Evolutionary conservation across 1,139 yeast species (phyloP), one percentile per base, ranked within the genome.

Genomic region (Suhomyces choctaworum): DNA sequence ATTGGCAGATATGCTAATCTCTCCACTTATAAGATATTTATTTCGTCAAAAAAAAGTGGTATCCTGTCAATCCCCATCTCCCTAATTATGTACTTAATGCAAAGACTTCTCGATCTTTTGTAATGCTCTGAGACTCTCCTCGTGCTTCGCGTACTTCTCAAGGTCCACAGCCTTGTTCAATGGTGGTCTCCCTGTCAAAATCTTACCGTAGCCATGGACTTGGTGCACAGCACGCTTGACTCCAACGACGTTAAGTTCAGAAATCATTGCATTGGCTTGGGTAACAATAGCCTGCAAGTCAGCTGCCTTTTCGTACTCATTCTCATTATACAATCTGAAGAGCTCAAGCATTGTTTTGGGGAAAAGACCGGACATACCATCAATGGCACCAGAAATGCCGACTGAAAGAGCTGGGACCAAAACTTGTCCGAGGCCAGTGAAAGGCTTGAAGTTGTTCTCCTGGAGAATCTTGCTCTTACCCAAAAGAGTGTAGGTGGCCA

Each of bases 371-470:
- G 73, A 60, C 27, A 72, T 52, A 11, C 76, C 76, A 44, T 72
- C 78, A 43, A 72, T 65, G 22, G 76, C 62, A 27, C 76, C 77
- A 38, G 54, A 54, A 36, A 61, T 53, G 13, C 75, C 75, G n/a
- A 68, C 70, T 1, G 65, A 41, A 37, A 70, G 46, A 4, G 70
- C 70, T 15, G 77, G 76, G 21, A 71, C 47, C 36, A 72, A 51
- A 17, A 70, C 55, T 50, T 72, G 76, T 16, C 78, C 78, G 24
- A 71, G 52, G 5, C 77, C 78, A n/a, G 75, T 67, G 51, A 69
- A 62, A n/a, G 64, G 52, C 32, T 57, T 44, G 56, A 72, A 72
- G 45, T 65, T 60, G 42, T 64, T 56, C 23, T 49, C 42, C 28
- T 58, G 50, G 27, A 62, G 56, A 27, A 56, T 53, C 24, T 63